Percentiles rank a stretch among this genome's conserved stretches.
Conservation (phyloP, 495 filamentous ascomycete species). For the Penicillium malachiteum region DNA sequence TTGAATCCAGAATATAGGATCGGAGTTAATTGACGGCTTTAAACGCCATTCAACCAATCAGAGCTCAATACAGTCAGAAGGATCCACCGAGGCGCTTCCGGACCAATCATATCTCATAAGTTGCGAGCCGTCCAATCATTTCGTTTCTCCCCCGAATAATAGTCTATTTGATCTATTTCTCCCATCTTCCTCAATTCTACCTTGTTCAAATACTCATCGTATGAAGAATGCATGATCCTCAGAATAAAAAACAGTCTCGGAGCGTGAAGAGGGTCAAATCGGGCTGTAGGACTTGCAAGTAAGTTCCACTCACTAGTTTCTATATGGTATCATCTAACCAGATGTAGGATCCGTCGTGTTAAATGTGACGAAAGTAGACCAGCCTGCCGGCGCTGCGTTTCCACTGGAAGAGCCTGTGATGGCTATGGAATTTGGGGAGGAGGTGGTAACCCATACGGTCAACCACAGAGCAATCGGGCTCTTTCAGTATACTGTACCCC, state of each 20-base stretch:
- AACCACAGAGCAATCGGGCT: conserved; percentile 23
- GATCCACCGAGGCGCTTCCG: neutral
- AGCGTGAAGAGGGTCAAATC: conserved; percentile 19
- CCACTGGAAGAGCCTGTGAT: conserved; percentile 56
- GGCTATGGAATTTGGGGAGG: conserved; percentile 57
- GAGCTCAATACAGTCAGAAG: neutral
- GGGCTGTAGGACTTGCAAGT: conserved; percentile 33
- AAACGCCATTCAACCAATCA: neutral
- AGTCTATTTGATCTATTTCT: neutral
- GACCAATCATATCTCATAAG: conserved; percentile 6
- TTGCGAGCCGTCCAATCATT: conserved; percentile 14
- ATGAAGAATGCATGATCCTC: neutral
- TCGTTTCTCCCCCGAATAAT: neutral
- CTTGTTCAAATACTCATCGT: neutral
- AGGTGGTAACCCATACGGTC: conserved; percentile 30
- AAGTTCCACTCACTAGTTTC: conserved; percentile 2
- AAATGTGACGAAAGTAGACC: conserved; percentile 60
- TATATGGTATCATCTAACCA: neutral
- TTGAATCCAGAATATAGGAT: too few relatives aligned
- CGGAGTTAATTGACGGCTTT: conserved; percentile 4
- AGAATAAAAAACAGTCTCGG: neutral
- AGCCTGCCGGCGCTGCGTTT: conserved; percentile 52
- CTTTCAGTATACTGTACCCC: conserved; percentile 21
- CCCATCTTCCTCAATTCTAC: neutral
- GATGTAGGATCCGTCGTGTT: conserved; percentile 40